Conservation (phyloP, 257 asterid genomes). For the Solanum etuberosum region DNA sequence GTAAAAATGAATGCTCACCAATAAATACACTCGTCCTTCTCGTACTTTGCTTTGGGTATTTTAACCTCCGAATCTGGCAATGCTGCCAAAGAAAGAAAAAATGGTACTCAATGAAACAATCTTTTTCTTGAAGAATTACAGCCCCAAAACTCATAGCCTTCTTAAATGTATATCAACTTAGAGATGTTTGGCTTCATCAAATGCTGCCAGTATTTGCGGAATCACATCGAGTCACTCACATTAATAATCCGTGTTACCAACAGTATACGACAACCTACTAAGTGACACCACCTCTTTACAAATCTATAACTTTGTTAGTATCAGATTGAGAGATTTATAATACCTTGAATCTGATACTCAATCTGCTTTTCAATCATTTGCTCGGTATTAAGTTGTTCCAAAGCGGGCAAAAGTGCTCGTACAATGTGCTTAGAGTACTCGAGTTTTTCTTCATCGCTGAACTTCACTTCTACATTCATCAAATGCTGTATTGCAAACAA, state of each 20-base stretch:
- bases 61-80: conserved; percentile 34
- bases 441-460: conserved; percentile 26
- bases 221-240: not conserved
- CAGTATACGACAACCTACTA: not conserved
- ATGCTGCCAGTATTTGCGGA: not conserved
- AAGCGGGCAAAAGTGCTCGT: conserved; percentile 55
- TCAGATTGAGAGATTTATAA: not conserved
- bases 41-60: conserved; percentile 13
- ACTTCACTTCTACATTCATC: conserved; percentile 24
- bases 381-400: conserved; percentile 38
- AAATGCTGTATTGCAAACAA: conserved; percentile 17
- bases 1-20: conserved; percentile 36
- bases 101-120: not conserved
- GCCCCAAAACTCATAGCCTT: not conserved
- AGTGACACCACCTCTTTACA: not conserved
- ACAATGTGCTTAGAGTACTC: conserved; percentile 48
- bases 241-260: not conserved
- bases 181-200: not conserved
- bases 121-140: not conserved
- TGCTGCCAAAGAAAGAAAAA: conserved; percentile 33
- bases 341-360: conserved; percentile 67
- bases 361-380: conserved; percentile 55
- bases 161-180: not conserved
- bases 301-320: not conserved
- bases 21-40: conserved; percentile 39